Evolutionary conservation across 257 asterid species (phyloP), one percentile per base, ranked within the genome.

Genomic region (Rubia yunnanensis): DNA sequence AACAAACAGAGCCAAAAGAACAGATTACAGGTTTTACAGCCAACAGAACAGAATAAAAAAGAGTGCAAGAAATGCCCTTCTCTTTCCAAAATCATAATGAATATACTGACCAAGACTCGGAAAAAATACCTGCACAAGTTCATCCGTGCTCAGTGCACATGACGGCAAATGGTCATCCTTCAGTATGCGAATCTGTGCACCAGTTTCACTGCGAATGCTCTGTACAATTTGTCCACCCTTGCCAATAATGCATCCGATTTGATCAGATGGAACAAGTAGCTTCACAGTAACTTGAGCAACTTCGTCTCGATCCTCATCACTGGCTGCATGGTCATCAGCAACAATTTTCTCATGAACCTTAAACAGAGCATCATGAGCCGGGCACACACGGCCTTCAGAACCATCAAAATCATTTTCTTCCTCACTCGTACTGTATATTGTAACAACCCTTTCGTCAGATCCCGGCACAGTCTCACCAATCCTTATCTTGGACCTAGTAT

Each of bases 151-250:
- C 87, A 87, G 72, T 32, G 96, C 96, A 80, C 97, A 92, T 2
- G 89, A 38, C 23, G 99, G 97, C 76, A 87, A 79, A 79, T 87
- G 95, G 60, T 83, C 85, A 77, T 87, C 97, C 85, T 89, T 92
- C 50, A 89, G 69, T 38, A 89, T 87, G 74, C 96, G 95, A 84
- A 92, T 69, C 76, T 87, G 92, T 13, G 98, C 98, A 66, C 98
- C 97, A 64, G 91, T 83, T 48, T 92, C 98, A 68, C 83, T 78
- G 39, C 85, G 96, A 62, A 87, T 87, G 72, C 56, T 84, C 70
- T 92, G 98, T 53, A 89, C 91, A 64, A 89, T 86, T 76, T 83
- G 96, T 63, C 97, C 98, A 74, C 98, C 96, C 82, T 92, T 92
- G 69, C 98, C 98, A 67, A 89, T 85, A 59, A 89, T 71, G 72